These are phyloP conservation scores for Populus tremula DNA, from an alignment of 345 rosid genomes.

Conservation along the genomic window DNA sequence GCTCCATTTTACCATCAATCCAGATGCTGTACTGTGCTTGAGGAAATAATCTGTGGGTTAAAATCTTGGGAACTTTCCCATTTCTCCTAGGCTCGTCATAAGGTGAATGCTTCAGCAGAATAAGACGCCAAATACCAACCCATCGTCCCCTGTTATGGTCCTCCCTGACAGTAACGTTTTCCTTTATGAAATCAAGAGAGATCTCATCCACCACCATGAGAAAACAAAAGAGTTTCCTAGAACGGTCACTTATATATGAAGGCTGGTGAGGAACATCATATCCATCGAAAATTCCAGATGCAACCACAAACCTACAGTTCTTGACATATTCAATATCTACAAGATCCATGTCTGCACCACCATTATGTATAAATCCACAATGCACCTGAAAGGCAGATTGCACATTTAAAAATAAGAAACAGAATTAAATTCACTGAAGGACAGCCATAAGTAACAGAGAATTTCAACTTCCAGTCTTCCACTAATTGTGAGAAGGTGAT, in stretches of 20 bases:
- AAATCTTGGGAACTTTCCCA: conserved; percentile 91
- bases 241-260: conserved; percentile 66
- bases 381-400: conserved; percentile 52
- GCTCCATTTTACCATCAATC: conserved; percentile 99
- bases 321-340: conserved; percentile 57
- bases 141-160: conserved; percentile 72
- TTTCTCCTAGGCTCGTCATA: conserved; percentile 97
- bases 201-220: conserved; percentile 87
- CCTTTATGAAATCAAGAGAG: conserved; percentile 58
- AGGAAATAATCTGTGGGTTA: conserved; percentile 97
- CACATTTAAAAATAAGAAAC: conserved; percentile 2
- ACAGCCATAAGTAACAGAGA: not conserved
- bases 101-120: conserved; percentile 76
- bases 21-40: conserved; percentile 91
- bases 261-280: conserved; percentile 93
- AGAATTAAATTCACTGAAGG: not conserved
- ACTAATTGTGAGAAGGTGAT: not conserved
- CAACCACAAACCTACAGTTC: conserved; percentile 85
- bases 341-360: conserved; percentile 85
- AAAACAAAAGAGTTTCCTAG: conserved; percentile 82
- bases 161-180: conserved; percentile 59
- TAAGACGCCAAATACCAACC: conserved; percentile 94
- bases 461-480: not conserved
- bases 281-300: conserved; percentile 91
- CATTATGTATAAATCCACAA: conserved; percentile 79